Conservation (phyloP, 2,329 filamentous ascomycete species). For the Coniella vitis region DNA sequence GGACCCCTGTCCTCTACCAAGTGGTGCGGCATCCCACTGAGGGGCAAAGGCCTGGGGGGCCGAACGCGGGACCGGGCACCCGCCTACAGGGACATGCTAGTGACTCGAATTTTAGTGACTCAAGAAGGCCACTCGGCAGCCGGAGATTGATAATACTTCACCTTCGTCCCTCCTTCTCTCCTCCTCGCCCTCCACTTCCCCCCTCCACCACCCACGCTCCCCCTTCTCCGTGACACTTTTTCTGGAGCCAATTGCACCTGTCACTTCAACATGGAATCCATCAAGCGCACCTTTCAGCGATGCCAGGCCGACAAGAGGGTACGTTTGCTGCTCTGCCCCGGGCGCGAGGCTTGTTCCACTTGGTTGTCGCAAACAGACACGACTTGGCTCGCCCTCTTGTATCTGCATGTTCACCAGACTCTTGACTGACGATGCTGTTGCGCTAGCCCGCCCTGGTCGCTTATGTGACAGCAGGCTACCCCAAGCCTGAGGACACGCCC, state of each 20-base stretch:
- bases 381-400: too few relatives aligned
- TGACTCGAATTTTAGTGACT: slow-evolving; percentile 13
- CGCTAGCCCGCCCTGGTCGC: slow-evolving; percentile 81
- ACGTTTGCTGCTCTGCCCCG: slow-evolving; percentile 23
- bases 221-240: neutral
- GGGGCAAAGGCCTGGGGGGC: neutral
- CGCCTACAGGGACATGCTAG: neutral
- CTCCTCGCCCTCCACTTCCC: neutral
- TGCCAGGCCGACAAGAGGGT: slow-evolving; percentile 55
- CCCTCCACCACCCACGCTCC: neutral
- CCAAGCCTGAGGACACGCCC: slow-evolving; percentile 72
- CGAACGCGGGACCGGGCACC: neutral
- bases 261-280: slow-evolving; percentile 42
- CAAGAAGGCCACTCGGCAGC: neutral
- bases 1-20: too few relatives aligned
- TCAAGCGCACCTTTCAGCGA: slow-evolving; percentile 52
- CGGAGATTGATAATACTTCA: too few relatives aligned
- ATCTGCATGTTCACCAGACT: neutral
- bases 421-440: neutral
- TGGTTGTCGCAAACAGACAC: too few relatives aligned
- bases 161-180: too few relatives aligned
- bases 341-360: neutral
- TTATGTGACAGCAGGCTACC: slow-evolving; percentile 93
- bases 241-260: slow-evolving; percentile 9
- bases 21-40: too few relatives aligned